Evolutionary conservation across 306 rosid species (phyloP).

Genomic region (Vigna angularis): DNA sequence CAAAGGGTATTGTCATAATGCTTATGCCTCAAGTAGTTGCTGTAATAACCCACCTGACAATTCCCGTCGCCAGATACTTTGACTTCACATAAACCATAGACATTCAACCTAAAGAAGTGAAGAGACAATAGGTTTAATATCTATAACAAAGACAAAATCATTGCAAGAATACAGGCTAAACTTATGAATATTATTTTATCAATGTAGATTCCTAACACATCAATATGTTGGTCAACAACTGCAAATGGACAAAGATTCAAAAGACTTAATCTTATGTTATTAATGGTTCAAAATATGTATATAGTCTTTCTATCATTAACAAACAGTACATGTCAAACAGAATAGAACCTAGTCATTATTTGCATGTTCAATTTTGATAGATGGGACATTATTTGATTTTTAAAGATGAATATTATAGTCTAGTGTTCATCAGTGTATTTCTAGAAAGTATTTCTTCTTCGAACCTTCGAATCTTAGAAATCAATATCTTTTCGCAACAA

Average conservation of each 20-base stretch:
- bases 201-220: conserved; percentile 21
- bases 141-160: conserved; percentile 16
- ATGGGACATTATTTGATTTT: no score
- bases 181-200: conserved; percentile 13
- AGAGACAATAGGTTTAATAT: conserved; percentile 29
- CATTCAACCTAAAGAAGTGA: conserved; percentile 60
- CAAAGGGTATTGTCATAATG: conserved; percentile 1
- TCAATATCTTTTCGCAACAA: no score
- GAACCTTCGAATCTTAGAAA: no score
- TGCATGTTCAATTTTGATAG: no score
- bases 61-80: conserved; percentile 95
- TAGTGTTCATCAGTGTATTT: no score
- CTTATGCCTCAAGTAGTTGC: not conserved
- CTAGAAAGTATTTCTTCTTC: no score
- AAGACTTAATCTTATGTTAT: conserved; percentile 9
- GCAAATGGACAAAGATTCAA: not conserved
- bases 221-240: not conserved
- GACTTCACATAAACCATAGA: conserved; percentile 80
- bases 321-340: no score
- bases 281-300: not conserved
- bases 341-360: no score
- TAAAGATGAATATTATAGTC: no score
- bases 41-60: conserved; percentile 75
- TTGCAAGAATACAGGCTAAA: conserved; percentile 9
- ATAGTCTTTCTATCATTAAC: no score